Conservation (phyloP, 2,329 filamentous ascomycete species). For the Fusarium sp. region DNA sequence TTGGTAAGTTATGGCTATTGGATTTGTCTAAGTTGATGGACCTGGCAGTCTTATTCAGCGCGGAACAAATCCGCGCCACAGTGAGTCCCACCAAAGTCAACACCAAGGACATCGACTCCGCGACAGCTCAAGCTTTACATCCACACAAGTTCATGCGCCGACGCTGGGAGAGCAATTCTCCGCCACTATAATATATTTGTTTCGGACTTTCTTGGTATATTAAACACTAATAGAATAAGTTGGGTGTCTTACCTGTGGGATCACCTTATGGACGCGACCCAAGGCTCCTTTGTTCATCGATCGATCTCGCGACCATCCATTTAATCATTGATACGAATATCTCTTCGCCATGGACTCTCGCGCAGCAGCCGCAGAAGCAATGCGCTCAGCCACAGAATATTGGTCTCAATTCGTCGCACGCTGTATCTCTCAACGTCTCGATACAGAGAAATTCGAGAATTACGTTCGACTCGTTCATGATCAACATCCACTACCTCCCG, state of each 20-base stretch:
- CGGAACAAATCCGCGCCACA: slow-evolving; percentile 29
- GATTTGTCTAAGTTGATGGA: neutral
- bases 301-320: neutral
- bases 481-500: slow-evolving; percentile 62
- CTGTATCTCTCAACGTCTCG: slow-evolving; percentile 63
- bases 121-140: slow-evolving; percentile 26
- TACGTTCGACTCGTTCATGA: slow-evolving; percentile 60
- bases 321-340: neutral
- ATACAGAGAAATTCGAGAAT: slow-evolving; percentile 62
- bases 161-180: neutral
- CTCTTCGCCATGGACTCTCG: slow-evolving; percentile 42
- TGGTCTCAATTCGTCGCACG: slow-evolving; percentile 63
- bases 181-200: neutral
- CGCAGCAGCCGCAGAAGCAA: slow-evolving; percentile 28
- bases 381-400: slow-evolving; percentile 48
- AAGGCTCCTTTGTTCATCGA: slow-evolving; percentile 11
- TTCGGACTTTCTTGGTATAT: neutral
- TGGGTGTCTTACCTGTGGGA: neutral
- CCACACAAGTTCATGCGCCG: slow-evolving; percentile 18
- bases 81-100: slow-evolving; percentile 22
- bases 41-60: neutral
- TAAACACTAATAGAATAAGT: neutral
- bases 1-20: neutral
- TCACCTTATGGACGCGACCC: slow-evolving; percentile 14
- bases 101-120: slow-evolving; percentile 3